These are phyloP conservation scores for Canariomyces notabilis DNA, from an alignment of 2,329 filamentous ascomycete genomes.

Conservation along the genomic window DNA sequence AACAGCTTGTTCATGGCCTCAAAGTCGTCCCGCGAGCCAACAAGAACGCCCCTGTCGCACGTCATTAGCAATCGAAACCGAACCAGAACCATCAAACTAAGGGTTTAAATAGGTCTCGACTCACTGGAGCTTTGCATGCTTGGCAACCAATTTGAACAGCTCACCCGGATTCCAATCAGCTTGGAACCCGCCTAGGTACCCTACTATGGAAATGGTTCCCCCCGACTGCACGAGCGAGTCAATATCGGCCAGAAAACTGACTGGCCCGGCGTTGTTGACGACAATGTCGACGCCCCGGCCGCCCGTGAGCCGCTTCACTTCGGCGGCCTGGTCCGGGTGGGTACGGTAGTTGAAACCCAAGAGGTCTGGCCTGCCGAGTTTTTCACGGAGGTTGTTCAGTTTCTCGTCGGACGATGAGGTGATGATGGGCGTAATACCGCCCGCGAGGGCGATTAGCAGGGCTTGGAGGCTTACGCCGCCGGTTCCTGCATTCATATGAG, in stretches of 20 bases:
- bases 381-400: constrained; percentile 21
- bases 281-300: constrained; percentile 27
- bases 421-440: constrained; percentile 26
- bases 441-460: constrained; percentile 24
- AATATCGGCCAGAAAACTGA: constrained; percentile 22
- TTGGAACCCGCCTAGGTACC: constrained; percentile 14
- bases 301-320: constrained; percentile 20
- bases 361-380: constrained; percentile 18
- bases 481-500: constrained; percentile 20
- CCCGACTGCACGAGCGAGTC: constrained; percentile 3
- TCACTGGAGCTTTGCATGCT: constrained; percentile 19
- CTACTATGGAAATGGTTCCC: constrained; percentile 18
- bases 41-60: constrained; percentile 11
- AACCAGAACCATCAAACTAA: neutral
- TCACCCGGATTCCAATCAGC: constrained; percentile 16
- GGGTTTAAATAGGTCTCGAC: neutral
- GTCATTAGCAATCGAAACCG: no score
- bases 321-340: constrained; percentile 15
- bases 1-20: constrained; percentile 14
- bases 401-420: constrained; percentile 29
- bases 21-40: constrained; percentile 17
- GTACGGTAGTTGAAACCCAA: constrained; percentile 24
- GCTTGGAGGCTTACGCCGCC: constrained; percentile 29
- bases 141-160: constrained; percentile 16
- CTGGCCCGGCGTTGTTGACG: constrained; percentile 26